Evolutionary conservation across 2,329 filamentous ascomycete genomes (phyloP), one percentile per base, ranked within the genome.

Genomic region (Fusarium sp.): DNA sequence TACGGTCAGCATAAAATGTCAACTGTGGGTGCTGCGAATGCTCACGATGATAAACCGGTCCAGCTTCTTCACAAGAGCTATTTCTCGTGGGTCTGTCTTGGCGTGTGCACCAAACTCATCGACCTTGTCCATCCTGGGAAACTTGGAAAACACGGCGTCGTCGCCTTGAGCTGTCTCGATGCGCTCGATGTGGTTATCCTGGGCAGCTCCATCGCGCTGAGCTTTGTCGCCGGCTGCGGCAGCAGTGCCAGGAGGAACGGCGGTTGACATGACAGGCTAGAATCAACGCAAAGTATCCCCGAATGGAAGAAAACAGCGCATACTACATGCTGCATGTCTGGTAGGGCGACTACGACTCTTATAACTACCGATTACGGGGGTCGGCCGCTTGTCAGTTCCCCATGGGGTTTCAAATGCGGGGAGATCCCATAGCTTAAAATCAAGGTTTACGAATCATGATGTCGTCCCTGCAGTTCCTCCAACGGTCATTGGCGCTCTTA

Each of bases 71-170:
- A 73, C 70, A 1, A 73, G 48, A 0, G 67, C 59, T 27, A 73
- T 73, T 23, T 73, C 70, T 48, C 58, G 56, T 5, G 67, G 70
- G 40, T 73, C 70, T 1, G 70, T 73, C 7, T 73, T 73, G 1
- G 64, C 59, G 39, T 73, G 70, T 1, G 70, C 70, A 4, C 70
- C 70, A 43, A 72, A 73, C 7, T 73, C 60, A 9, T 73, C 70
- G 2, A 73, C 70, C 8, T 73, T 73, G 2, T 73, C 52, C 58
- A 66, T 72, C 30, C 43, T 60, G 3, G 69, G 69, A n/a, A 66
- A 71, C 28, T 71, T 71, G 18, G 68, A 48, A 6, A 66, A 66
- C 0, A 57, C 6, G 3, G 52, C 47, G 27, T 72, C 68, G 58
- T 71, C 50, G 7, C 34, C 44, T 1, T 60, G 53, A 5, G 39